phyloP scores from a whole-genome alignment of 108 stramenopile species.

The Skeletonema tropicum region DNA sequence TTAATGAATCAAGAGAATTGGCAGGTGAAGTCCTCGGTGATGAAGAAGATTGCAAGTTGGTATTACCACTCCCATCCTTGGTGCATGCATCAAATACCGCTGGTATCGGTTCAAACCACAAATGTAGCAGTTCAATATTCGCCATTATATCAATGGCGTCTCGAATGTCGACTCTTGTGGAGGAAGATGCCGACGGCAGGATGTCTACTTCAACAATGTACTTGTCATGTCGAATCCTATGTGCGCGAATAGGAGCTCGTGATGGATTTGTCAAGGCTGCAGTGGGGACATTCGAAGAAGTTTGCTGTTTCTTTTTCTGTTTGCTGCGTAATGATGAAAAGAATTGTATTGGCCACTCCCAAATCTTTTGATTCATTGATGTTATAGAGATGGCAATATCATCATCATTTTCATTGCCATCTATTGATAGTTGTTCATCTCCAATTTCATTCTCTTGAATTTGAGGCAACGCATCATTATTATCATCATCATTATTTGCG shows the following conservation, averaged over 20 bases:
- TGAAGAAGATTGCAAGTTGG: neutral
- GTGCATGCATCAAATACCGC: constrained; percentile 60
- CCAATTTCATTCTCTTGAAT: neutral
- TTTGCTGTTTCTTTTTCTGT: neutral
- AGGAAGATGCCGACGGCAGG: neutral
- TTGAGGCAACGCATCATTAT: neutral
- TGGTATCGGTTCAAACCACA: constrained; percentile 77
- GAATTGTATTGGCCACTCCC: constrained; percentile 3
- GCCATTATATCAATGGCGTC: constrained; percentile 65
- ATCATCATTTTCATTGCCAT: neutral
- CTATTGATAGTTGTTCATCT: constrained; percentile 2
- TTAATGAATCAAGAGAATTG: constrained; percentile 21
- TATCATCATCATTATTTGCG: neutral
- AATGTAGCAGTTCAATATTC: constrained; percentile 59
- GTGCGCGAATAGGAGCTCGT: constrained; percentile 23
- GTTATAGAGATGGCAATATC: neutral
- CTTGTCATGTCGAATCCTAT: constrained; percentile 29
- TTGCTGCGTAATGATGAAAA: neutral
- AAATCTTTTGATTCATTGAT: neutral
- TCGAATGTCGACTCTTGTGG: constrained; percentile 15
- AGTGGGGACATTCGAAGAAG: neutral
- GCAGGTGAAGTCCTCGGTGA: constrained; percentile 8
- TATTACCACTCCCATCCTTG: constrained; percentile 51
- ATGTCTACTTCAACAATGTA: constrained; percentile 41
- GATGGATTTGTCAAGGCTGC: constrained; percentile 4